These are phyloP conservation scores for Dactylorhiza incarnata DNA, from an alignment of 106 monocot genomes.

Conservation along the genomic window DNA sequence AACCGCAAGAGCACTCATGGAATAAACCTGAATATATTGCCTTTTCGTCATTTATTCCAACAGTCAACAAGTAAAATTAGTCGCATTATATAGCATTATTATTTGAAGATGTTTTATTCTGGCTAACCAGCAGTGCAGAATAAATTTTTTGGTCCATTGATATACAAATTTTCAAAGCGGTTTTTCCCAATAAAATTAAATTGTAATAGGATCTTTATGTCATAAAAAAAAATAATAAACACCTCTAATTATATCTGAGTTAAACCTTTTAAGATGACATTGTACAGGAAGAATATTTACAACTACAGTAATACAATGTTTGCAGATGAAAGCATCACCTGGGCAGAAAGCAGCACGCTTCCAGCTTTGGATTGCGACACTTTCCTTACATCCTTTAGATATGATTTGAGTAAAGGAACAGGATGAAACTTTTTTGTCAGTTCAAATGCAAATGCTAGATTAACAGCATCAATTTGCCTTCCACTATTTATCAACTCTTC, in stretches of 20 bases:
- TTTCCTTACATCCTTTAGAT: conserved; percentile 70
- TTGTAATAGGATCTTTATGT: neutral
- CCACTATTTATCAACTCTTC: conserved; percentile 50
- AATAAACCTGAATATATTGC: neutral
- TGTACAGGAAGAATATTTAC: neutral
- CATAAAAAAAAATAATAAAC: neutral
- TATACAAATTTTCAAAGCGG: neutral
- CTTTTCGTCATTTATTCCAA: neutral
- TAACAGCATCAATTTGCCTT: conserved; percentile 80
- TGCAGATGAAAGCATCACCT: conserved; percentile 36
- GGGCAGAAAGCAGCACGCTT: conserved; percentile 44
- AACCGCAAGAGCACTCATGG: neutral
- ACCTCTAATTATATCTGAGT: neutral
- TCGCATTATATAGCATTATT: neutral
- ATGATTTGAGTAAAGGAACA: conserved; percentile 75
- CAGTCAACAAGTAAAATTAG: neutral
- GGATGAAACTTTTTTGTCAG: conserved; percentile 65
- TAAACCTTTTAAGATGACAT: neutral
- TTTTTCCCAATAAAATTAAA: neutral
- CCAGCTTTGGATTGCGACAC: conserved; percentile 44
- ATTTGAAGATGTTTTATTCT: neutral
- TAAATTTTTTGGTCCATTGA: neutral
- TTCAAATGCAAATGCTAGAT: conserved; percentile 81
- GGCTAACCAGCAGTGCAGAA: neutral
- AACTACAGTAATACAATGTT: neutral